phyloP scores from a whole-genome alignment of 1,284 basidiomycete genomes.

The Polyporus tsugae region DNA sequence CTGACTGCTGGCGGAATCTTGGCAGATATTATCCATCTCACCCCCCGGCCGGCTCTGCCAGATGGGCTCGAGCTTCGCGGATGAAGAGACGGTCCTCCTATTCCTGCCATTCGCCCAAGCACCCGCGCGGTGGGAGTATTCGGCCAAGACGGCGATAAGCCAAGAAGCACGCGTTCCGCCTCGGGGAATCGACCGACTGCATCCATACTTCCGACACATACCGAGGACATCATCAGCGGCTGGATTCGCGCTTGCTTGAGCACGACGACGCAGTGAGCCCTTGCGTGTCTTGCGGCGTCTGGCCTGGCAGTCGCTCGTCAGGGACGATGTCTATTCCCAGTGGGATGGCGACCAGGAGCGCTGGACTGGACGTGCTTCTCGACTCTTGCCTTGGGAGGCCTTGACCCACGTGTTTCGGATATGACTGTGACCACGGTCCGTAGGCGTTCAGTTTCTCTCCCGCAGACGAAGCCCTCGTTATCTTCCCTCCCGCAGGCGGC shows the following conservation, averaged over 20 bases:
- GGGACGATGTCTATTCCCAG: conserved; percentile 25
- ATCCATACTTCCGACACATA: conserved; percentile 11
- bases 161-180: conserved; percentile 15
- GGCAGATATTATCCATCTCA: conserved; percentile 18
- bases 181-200: conserved; percentile 12
- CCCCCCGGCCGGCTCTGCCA: conserved; percentile 19
- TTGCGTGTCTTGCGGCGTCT: background rate
- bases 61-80: conserved; percentile 33
- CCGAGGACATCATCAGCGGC: conserved; percentile 6
- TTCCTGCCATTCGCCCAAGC: conserved; percentile 4
- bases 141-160: conserved; percentile 30
- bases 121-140: conserved; percentile 19
- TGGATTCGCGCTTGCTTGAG: background rate
- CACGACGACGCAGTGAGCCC: conserved; percentile 1
- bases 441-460: conserved; percentile 18
- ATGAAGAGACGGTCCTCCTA: conserved; percentile 19
- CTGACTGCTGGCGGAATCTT: conserved; percentile 37
- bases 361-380: conserved; percentile 26
- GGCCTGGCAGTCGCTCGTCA: conserved; percentile 16
- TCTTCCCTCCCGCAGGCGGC: conserved; percentile 22
- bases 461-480: conserved; percentile 25
- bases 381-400: conserved; percentile 21
- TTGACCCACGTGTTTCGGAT: conserved; percentile 34
- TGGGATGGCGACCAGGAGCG: conserved; percentile 17
- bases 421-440: conserved; percentile 19